Evolutionary conservation across 2,329 filamentous ascomycete species (phyloP).

Genomic region (Trichoderma harzianum): DNA sequence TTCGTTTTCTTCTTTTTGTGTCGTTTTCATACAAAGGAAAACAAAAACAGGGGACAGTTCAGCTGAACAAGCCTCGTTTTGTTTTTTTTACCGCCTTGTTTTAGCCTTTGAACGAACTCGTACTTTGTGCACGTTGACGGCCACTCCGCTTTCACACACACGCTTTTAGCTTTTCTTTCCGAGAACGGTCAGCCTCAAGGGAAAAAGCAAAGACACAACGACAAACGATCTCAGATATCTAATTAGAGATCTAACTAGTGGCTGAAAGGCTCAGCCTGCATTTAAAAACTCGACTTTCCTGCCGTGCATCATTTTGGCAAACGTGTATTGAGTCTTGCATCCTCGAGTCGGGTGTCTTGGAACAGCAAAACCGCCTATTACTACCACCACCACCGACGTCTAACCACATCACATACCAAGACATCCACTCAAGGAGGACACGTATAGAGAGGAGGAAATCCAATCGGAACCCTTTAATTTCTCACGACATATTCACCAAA

Average conservation of each 20-base stretch:
- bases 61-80: constrained; percentile 13
- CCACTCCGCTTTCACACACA: constrained; percentile 14
- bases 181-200: constrained; percentile 8
- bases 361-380: not conserved
- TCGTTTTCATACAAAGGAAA: constrained; percentile 14
- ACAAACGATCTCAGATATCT: not conserved
- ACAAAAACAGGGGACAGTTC: not conserved
- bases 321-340: not conserved
- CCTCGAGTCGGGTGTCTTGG: not conserved
- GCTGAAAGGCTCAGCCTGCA: not conserved
- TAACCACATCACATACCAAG: not conserved
- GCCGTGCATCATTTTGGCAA: not conserved
- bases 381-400: not conserved
- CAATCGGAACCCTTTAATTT: not conserved
- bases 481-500: not conserved
- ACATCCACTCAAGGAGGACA: not conserved
- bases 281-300: not conserved
- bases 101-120: constrained; percentile 15
- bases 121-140: constrained; percentile 1
- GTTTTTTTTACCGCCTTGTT: not conserved
- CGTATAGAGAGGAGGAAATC: not conserved
- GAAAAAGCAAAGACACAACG: not conserved
- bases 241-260: not conserved
- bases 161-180: constrained; percentile 8
- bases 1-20: not conserved